Evolutionary conservation across 257 asterid species (phyloP).

Genomic region (Rehmannia glutinosa): DNA sequence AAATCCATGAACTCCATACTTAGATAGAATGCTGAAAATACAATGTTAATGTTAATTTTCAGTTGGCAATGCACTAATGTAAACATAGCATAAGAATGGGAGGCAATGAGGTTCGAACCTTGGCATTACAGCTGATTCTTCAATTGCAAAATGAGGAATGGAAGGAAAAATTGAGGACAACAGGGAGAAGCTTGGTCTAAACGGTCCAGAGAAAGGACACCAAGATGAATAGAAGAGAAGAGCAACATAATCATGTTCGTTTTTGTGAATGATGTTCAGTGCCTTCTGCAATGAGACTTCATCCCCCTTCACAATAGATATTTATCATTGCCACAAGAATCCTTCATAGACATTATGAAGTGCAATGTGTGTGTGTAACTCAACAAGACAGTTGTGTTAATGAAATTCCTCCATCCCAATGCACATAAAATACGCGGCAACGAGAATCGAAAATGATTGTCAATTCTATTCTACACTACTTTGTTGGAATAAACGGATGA

Average conservation of each 20-base stretch:
- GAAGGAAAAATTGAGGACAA: slow-evolving; percentile 78
- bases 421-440: too few species aligned
- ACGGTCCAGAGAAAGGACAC: slow-evolving; percentile 88
- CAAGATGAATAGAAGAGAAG: slow-evolving; percentile 91
- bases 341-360: neutral
- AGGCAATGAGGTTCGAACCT: slow-evolving; percentile 49
- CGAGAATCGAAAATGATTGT: too few species aligned
- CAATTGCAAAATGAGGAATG: slow-evolving; percentile 85
- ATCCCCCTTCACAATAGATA: slow-evolving; percentile 59
- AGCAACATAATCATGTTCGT: slow-evolving; percentile 62
- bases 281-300: slow-evolving; percentile 81
- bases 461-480: too few species aligned
- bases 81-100: slow-evolving; percentile 1
- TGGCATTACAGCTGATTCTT: slow-evolving; percentile 90
- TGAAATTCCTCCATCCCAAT: too few species aligned
- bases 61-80: slow-evolving; percentile 9
- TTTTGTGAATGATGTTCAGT: slow-evolving; percentile 58
- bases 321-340: slow-evolving; percentile 9
- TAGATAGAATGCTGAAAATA: slow-evolving; percentile 88
- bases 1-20: slow-evolving; percentile 93
- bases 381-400: slow-evolving; percentile 1
- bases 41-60: slow-evolving; percentile 17
- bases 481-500: too few species aligned
- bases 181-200: slow-evolving; percentile 63
- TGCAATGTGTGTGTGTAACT: neutral